A percentile compares a stretch with the other conserved stretches of the same genome.
Conservation (phyloP, 1,284 basidiomycete genomes). For the Tilletiaria anomala region DNA sequence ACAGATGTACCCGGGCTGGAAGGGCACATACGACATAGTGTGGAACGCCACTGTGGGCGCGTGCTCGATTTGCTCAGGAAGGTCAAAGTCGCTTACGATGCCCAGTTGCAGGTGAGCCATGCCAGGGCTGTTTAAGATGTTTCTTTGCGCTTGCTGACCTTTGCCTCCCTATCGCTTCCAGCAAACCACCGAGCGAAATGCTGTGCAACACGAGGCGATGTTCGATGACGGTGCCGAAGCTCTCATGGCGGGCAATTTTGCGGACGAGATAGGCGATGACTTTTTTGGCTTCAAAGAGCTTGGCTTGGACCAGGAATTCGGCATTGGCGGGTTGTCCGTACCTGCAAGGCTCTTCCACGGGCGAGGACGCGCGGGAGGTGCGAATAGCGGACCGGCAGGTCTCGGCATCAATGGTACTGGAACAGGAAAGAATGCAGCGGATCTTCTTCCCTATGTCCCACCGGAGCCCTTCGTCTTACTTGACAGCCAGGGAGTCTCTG, state of each 20-base stretch:
- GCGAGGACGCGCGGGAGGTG: too few relatives aligned
- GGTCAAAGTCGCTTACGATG: slow-evolving; percentile 63
- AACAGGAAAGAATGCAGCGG: too few relatives aligned
- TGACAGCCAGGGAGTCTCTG: slow-evolving; percentile 51
- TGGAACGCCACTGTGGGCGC: slow-evolving; percentile 63
- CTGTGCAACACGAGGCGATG: slow-evolving; percentile 53
- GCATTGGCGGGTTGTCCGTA: slow-evolving; percentile 60
- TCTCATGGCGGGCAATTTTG: slow-evolving; percentile 59
- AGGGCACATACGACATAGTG: slow-evolving; percentile 73
- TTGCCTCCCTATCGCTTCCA: slow-evolving; percentile 1
- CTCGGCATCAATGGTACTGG: too few relatives aligned
- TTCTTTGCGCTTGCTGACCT: slow-evolving; percentile 2
- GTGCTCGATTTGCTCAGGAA: slow-evolving; percentile 71
- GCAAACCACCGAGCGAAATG: slow-evolving; percentile 43
- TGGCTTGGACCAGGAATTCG: slow-evolving; percentile 75
- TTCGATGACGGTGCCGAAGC: slow-evolving; percentile 60
- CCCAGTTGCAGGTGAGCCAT: slow-evolving; percentile 47
- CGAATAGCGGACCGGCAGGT: too few relatives aligned
- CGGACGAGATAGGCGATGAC: slow-evolving; percentile 76
- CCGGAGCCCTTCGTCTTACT: slow-evolving; percentile 66
- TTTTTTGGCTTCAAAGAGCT: slow-evolving; percentile 77
- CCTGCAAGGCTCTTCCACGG: slow-evolving; percentile 66
- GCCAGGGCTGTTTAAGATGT: neutral
- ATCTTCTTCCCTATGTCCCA: too few relatives aligned
- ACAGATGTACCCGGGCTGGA: slow-evolving; percentile 63